These are phyloP conservation scores for Laetiporus sulphureus DNA, from an alignment of 1,284 basidiomycete species.

Conservation along the genomic window DNA sequence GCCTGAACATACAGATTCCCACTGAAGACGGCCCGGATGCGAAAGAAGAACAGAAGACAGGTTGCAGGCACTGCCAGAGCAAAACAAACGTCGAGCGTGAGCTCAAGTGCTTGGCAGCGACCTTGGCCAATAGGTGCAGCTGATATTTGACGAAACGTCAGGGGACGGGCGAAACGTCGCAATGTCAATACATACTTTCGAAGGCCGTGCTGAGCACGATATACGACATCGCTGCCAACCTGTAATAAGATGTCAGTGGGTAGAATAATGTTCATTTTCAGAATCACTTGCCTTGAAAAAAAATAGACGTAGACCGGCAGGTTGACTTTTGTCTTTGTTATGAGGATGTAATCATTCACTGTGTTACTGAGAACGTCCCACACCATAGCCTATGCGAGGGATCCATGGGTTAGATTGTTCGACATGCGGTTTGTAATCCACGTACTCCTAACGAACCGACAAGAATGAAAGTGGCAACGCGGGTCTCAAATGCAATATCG, in stretches of 20 bases:
- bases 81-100: conserved; percentile 11
- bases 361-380: conserved; percentile 1
- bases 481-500: too few species aligned
- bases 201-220: not conserved
- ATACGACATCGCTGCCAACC: not conserved
- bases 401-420: not conserved
- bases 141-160: not conserved
- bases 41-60: conserved; percentile 27
- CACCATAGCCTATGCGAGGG: conserved; percentile 1
- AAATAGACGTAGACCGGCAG: not conserved
- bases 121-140: not conserved
- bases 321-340: not conserved
- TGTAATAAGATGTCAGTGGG: not conserved
- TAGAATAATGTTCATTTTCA: not conserved
- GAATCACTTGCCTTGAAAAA: not conserved
- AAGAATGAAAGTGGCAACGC: too few species aligned
- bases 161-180: not conserved
- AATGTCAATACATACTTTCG: conserved; percentile 1
- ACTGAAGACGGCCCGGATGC: conserved; percentile 23
- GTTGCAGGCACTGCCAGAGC: conserved; percentile 18
- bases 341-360: not conserved
- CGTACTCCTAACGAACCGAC: not conserved
- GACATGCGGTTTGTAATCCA: not conserved
- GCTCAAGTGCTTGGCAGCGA: not conserved
- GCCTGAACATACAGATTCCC: conserved; percentile 11